Evolutionary conservation across 164 flowering plant species (phyloP).

Genomic region (Umbellularia californica): DNA sequence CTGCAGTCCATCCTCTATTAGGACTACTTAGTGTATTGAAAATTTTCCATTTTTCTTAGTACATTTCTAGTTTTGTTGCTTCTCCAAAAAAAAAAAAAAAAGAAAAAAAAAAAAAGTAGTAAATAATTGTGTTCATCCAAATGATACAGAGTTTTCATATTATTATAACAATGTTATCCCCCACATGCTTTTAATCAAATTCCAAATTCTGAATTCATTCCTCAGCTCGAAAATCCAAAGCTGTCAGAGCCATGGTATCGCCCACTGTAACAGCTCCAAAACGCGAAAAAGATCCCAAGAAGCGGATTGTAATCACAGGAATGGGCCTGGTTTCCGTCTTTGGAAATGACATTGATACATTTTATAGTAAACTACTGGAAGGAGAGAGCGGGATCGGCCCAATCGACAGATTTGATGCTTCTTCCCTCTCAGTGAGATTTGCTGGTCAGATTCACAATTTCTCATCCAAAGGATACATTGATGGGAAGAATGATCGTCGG

Average conservation of each 20-base stretch:
- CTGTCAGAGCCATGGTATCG: constrained; percentile 44
- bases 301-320: constrained; percentile 67
- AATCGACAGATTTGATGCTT: constrained; percentile 70
- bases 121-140: background rate
- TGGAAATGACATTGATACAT: constrained; percentile 61
- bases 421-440: constrained; percentile 50
- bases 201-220: background rate
- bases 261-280: constrained; percentile 54
- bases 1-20: no score
- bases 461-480: constrained; percentile 63
- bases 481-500: constrained; percentile 70
- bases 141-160: no score
- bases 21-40: no score
- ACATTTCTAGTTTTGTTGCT: background rate
- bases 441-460: constrained; percentile 66
- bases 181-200: background rate
- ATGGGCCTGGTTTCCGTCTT: constrained; percentile 74
- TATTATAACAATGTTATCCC: background rate
- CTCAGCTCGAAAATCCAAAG: constrained; percentile 37
- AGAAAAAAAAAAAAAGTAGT: no score
- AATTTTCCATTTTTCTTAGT: background rate
- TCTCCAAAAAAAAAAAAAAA: background rate
- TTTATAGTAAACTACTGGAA: constrained; percentile 57
- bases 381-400: constrained; percentile 67
- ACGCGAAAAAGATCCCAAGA: constrained; percentile 66